Evolutionary conservation across 176 grass and related monocot species (phyloP), one percentile per base, ranked within the genome.

Genomic region (Aechmea fasciata): DNA sequence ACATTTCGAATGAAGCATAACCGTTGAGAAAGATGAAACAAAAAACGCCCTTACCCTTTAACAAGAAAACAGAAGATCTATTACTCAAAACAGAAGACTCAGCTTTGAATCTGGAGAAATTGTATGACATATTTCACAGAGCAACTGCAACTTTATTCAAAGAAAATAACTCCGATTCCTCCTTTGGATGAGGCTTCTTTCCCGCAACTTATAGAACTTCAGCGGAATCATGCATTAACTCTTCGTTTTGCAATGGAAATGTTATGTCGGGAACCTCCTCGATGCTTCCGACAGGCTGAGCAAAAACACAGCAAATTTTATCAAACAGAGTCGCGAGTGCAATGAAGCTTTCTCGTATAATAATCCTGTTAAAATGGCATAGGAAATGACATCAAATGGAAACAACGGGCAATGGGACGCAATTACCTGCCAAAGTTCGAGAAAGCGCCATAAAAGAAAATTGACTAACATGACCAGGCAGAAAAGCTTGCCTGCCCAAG

Each of bases 401-500:
- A 61, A 59, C 19, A 19, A 57, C 62, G 51, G n/a, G 19, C 14
- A 62, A 3, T 52, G 70, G 73, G 71, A 62, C 10, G 69, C 6
- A 81, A 49, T 57, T 84, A 96, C 92, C 85, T 91, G 85, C 75
- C 83, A 71, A 41, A 89, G 81, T 64, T 91, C 85, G 48, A 96
- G 71, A 66, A 96, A 52, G 53, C 73, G 59, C 92, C 88, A 87
- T 24, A 91, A 47, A 1, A 96, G 78, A 67, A 87, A 96, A 73
- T 96, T 90, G 51, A 96, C 64, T 52, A 90, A 82, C 91, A 91
- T 91, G 65, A 96, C 85, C 51, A 96, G 70, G 64, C 87, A 90
- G 75, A 96, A 96, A 25, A 96, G 28, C 54, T 90, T 96, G 33
- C 91, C 87, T 61, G 91, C 82, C 87, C 91, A 96, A 77, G 81